Base-by-base conservation (phyloP, 1,284 basidiomycete species). In the Melampsora larici-populina region DNA sequence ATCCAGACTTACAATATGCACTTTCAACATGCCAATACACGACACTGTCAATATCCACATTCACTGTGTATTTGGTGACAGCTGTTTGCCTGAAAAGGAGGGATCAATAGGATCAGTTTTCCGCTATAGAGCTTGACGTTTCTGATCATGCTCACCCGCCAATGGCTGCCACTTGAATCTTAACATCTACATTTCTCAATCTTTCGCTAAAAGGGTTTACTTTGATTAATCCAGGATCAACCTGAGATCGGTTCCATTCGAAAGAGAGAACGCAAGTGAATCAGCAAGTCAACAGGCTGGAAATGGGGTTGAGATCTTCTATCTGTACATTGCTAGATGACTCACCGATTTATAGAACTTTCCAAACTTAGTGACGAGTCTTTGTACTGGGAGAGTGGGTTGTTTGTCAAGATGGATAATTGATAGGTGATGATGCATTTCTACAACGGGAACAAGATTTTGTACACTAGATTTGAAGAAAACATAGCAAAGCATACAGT, bases 171-270 rank as follows among this genome's bases (percentile, higher is more conserved):
- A 65, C 63, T 5, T 31, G 36, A 5, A 65, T 65, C 36, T 65
- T 65, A 40, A 65, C 63, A 65, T 65, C 63, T 13, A 65, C 31
- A 40, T 31, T 33, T 13, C 31, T 65, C 36, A 65, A 40, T 65
- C 40, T 17, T 8, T 65, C 31, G 9, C 92, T 92, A 87, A 93
- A 96, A 78, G 95, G 92, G 83, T 98, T 97, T 84, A 97, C 90
- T 81, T 93, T 89, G 71, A 91, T 90, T 29, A 97, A 88, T 80
- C 94, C 94, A 0, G 94, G 94, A 83, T 97, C 94, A 80, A 96
- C 94, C 7, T 91, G 90, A 65, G n/a, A 40, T 15, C 2, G 33
- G 13, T 33, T 36, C 82, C 9, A 31, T 24, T 24, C 9, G n/a
- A 7, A 46, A 60, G 21, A 9, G 55, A 11, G 63, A 65, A 65